These are phyloP conservation scores for Debaryomyces coudertii DNA, from an alignment of 1,139 yeast species.

Conservation along the genomic window DNA sequence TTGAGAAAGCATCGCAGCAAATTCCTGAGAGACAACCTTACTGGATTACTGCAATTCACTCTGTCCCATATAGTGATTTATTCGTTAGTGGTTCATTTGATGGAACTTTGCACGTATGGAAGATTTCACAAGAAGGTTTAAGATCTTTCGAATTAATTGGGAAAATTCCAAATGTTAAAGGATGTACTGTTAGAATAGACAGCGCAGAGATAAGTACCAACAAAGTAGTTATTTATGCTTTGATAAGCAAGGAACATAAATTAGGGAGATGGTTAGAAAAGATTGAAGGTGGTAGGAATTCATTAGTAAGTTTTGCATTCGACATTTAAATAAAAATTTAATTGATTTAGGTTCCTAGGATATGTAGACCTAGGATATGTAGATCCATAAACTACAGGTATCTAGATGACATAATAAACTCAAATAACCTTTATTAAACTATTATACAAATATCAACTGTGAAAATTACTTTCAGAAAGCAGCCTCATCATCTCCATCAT, in stretches of 20 bases:
- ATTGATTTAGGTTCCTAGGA: conserved; percentile 2
- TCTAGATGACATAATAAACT: conserved; percentile 3
- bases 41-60: conserved; percentile 80
- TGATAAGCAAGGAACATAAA: conserved; percentile 81
- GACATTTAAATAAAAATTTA: conserved; percentile 26
- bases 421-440: conserved; percentile 6
- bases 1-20: conserved; percentile 45
- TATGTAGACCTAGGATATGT: conserved; percentile 4
- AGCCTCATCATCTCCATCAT: conserved; percentile 82
- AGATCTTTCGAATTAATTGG: conserved; percentile 62
- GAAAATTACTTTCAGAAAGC: conserved; percentile 50
- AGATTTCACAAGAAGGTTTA: conserved; percentile 58
- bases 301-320: conserved; percentile 43
- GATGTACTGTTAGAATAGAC: conserved; percentile 72
- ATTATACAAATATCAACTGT: conserved; percentile 5
- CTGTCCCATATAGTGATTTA: conserved; percentile 87
- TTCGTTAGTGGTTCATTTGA: conserved; percentile 89
- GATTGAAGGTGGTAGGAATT: conserved; percentile 45
- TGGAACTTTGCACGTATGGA: conserved; percentile 80
- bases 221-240: conserved; percentile 61
- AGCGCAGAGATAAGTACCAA: conserved; percentile 58
- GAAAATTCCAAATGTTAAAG: conserved; percentile 60
- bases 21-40: conserved; percentile 76
- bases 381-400: conserved; percentile 6
- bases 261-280: conserved; percentile 78